Base-by-base conservation (phyloP, 164 flowering plant genomes). In the Annona cherimola region DNA sequence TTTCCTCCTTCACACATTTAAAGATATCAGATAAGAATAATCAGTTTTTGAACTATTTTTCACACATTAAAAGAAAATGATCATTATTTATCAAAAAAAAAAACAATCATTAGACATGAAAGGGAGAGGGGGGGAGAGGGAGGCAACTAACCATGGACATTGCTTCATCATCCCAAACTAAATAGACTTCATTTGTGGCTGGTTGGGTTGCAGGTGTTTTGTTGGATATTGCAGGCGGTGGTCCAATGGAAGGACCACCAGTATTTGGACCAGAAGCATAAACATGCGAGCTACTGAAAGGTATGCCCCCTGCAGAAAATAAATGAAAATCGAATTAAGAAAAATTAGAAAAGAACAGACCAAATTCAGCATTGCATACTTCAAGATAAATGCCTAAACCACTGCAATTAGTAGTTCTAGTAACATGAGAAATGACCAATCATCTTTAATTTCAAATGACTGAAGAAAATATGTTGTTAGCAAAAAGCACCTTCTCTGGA, bases 91-190 rank as follows among this genome's bases (percentile, higher is more conserved):
- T n/a, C 57, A 16, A 50, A 50, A 50, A 11, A 50, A 8, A 11
- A 50, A 8, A 16, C 8, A 50, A 50, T 50, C 57, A 50, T n/a
- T n/a, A n/a, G n/a, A n/a, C n/a, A n/a, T n/a, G n/a, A n/a, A n/a
- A n/a, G n/a, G n/a, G n/a, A n/a, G n/a, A n/a, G n/a, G n/a, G n/a
- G n/a, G n/a, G n/a, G n/a, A n/a, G 41, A 40, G 41, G 20, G 67
- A 64, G 67, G 16, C 19, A 64, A 84, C 97, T 79, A 20, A 96
- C 99, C 99, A 96, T 96, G 72, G 99, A 93, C 98, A 96, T 89
- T 41, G 98, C 95, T 73, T 96, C 99, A 72, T 96, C 99, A 81
- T 96, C 99, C 98, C 99, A 96, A 39, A 93, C 95, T 69, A 96
- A 79, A 80, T 95, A 95, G 76, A 95, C 99, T 80, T 91, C 99